phyloP scores from a whole-genome alignment of 192 early-diverging fungal species.

The Coemansia asiatica region DNA sequence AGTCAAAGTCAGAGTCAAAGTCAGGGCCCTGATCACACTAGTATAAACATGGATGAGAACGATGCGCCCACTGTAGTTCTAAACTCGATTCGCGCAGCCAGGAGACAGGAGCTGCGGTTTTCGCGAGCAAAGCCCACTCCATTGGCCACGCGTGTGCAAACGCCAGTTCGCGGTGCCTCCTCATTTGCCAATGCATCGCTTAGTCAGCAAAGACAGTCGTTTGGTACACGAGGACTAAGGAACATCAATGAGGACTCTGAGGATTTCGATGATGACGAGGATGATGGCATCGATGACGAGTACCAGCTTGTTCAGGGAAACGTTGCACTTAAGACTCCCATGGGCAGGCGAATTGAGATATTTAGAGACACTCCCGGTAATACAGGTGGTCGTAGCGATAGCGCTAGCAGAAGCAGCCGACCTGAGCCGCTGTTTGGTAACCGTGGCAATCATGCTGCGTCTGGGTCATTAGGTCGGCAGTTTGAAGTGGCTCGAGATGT shows the following conservation, averaged over 20 bases:
- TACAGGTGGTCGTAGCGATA: background rate
- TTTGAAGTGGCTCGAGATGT: constrained; percentile 14
- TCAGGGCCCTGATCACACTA: background rate
- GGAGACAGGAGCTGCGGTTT: constrained; percentile 18
- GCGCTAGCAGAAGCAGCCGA: background rate
- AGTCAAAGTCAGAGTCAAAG: no score
- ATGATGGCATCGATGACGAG: background rate
- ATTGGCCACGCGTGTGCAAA: constrained; percentile 20
- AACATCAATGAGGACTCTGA: constrained; percentile 21
- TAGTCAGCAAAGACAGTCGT: background rate
- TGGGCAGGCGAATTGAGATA: constrained; percentile 16
- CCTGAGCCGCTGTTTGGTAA: constrained; percentile 19
- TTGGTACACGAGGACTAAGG: background rate
- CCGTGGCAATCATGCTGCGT: background rate
- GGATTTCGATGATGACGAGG: constrained; percentile 9
- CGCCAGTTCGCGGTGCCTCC: background rate
- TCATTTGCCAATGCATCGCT: background rate
- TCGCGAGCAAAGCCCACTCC: constrained; percentile 25
- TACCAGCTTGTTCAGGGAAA: background rate
- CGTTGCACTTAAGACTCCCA: constrained; percentile 13
- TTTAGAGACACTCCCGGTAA: constrained; percentile 11
- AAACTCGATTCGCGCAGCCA: constrained; percentile 28
- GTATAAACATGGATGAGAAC: constrained; percentile 19
- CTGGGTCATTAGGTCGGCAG: background rate
- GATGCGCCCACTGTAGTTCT: constrained; percentile 41